Evolutionary conservation across 1,284 basidiomycete species (phyloP), one percentile per base, ranked within the genome.

Genomic region (Fomitopsis pinicola): DNA sequence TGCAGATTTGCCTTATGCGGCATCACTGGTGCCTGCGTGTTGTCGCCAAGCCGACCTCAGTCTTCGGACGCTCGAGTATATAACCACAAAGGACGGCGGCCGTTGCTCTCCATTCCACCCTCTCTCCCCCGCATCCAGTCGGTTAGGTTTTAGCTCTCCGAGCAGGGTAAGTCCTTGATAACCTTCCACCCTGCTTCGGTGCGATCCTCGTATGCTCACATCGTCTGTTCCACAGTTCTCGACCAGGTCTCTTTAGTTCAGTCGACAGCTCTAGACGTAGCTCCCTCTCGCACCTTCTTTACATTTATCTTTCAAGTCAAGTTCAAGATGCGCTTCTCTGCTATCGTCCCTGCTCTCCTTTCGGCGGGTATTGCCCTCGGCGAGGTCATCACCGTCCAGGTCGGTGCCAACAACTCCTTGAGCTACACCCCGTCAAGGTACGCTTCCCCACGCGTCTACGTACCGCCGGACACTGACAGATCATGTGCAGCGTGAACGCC

Each of bases 261-360:
- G 66, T 68, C 66, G 64, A 68, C 67, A 59, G 55, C 58, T 60
- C 64, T 60, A 66, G 64, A 67, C 61, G 63, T 65, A 62, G 62
- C 61, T 64, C 59, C 55, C 55, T 63, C 53, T 40, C 60, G 61
- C 42, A 62, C 63, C 17, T 61, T 62, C 52, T 40, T 44, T 55
- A 5, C 55, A 53, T 46, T 58, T 35, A 55, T 35, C 55, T 48
- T 54, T 46, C 33, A 50, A 44, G 52, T 52, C 46, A 45, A 53
- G 44, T 30, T 19, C 72, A 80, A 74, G 68, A 86, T 86, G 84
- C 80, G 75, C 72, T 81, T 81, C 76, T 78, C 79, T 66, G 62
- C 79, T 68, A 62, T 77, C 70, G 66, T 73, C 66, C 73, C 78
- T 72, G 75, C 76, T 69, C 72, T 83, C 67, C 69, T 76, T 64